Percentiles rank a stretch among this genome's conserved stretches.
These are phyloP conservation scores for Leucoagaricus sp. DNA, from an alignment of 1,284 basidiomycete genomes.

Conservation along the genomic window DNA sequence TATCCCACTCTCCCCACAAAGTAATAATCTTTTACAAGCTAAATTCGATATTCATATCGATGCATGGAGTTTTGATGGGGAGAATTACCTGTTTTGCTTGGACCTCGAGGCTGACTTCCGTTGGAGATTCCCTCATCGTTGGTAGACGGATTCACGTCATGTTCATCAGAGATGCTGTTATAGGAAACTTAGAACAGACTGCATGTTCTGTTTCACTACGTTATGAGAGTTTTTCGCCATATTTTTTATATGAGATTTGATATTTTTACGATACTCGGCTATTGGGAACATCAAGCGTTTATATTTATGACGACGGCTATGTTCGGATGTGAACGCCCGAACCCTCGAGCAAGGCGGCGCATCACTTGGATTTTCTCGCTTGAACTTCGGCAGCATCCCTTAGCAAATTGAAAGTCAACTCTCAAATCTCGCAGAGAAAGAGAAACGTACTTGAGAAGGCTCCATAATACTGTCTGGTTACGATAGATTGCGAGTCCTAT, in stretches of 20 bases:
- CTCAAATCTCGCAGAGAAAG: constrained; percentile 9
- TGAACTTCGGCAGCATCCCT: constrained; percentile 42
- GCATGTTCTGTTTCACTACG: no score
- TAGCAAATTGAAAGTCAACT: neutral
- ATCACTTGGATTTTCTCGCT: constrained; percentile 27
- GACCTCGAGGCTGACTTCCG: constrained; percentile 75
- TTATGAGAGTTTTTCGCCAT: no score
- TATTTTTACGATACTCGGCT: no score
- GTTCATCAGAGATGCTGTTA: no score
- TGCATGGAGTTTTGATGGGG: constrained; percentile 79
- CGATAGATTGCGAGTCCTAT: constrained; percentile 47
- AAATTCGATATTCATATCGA: constrained; percentile 80
- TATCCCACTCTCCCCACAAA: neutral
- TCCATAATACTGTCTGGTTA: constrained; percentile 54
- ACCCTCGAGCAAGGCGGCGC: neutral
- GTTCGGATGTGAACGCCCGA: neutral
- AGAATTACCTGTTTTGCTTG: constrained; percentile 81
- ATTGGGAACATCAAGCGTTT: no score
- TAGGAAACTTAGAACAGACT: neutral
- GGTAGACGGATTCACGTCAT: constrained; percentile 5
- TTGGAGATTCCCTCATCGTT: constrained; percentile 39
- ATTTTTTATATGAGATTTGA: no score
- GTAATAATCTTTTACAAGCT: constrained; percentile 55
- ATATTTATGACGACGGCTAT: no score
- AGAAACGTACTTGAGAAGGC: constrained; percentile 47